Conservation (phyloP, 352 stramenopile species). For the Phytophthora pluvialis region DNA sequence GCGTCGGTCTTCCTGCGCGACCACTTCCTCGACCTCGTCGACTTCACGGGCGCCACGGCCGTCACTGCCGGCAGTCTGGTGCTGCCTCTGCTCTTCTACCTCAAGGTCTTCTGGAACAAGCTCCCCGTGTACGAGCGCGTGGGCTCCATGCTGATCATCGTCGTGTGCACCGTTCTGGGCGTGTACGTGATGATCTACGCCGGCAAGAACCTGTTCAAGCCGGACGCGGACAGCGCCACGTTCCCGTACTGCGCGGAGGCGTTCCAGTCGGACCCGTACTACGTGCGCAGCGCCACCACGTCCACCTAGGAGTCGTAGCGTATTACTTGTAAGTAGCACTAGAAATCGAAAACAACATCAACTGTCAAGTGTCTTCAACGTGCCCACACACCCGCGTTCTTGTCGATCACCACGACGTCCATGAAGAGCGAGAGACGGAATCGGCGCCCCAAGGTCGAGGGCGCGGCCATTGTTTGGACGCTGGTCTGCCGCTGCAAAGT, state of each 20-base stretch:
- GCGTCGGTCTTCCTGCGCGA: conserved; percentile 46
- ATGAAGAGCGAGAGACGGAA: conserved; percentile 13
- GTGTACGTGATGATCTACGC: conserved; percentile 54
- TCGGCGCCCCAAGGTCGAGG: conserved; percentile 5
- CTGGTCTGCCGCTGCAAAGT: conserved; percentile 4
- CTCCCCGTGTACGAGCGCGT: conserved; percentile 52
- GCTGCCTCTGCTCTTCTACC: conserved; percentile 54
- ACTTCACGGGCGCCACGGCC: conserved; percentile 56
- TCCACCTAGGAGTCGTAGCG: conserved; percentile 20
- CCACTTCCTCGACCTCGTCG: conserved; percentile 52
- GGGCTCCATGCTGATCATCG: conserved; percentile 40
- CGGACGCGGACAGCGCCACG: conserved; percentile 29
- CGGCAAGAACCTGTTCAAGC: conserved; percentile 48
- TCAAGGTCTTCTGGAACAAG: conserved; percentile 50
- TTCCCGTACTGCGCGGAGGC: conserved; percentile 66
- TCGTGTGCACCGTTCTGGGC: conserved; percentile 40
- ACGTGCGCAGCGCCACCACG: conserved; percentile 36
- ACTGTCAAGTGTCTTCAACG: conserved; percentile 11
- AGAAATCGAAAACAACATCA: conserved; percentile 9
- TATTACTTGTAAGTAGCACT: conserved; percentile 6
- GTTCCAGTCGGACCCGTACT: conserved; percentile 56
- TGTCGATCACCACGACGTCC: conserved; percentile 18
- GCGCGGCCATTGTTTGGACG: conserved; percentile 26
- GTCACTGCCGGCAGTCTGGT: conserved; percentile 48
- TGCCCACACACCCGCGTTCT: neutral